Base-by-base conservation (phyloP, 768 basidiomycete species). In the Filobasidium wieringae region DNA sequence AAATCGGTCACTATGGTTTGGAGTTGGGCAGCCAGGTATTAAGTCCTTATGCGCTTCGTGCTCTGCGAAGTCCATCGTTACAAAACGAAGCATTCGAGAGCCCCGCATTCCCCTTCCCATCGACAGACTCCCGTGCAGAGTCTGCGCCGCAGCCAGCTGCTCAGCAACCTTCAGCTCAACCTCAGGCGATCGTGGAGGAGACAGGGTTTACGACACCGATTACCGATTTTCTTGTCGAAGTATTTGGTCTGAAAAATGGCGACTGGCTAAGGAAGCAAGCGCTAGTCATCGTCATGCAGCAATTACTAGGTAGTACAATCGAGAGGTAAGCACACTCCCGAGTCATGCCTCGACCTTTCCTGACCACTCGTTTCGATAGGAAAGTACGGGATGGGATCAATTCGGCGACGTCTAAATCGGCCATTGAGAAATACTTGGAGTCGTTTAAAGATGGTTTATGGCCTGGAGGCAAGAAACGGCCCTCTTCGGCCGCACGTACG, bases 191-290 rank as follows among this genome's bases (percentile, higher is more conserved):
- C 34, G 85, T 88, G 22, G 90, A 88, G 33, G 93, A 95, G 72
- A 87, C 86, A 1, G 90, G 86, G 58, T 97, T 97, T 72, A 88
- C 90, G 1, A 83, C 85, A 0, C 92, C 95, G 0, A 95, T 97
- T 36, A 93, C 90, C 66, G 92, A 99, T 67, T 76, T 99, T 27
- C 79, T 96, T 45, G 79, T 97, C 53, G 88, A 92, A 12, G 79
- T 96, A 9, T 97, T 99, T 65, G 92, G 95, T 72, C 80, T 97
- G 17, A 84, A 95, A 75, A 90, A 88, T 78, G 91, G 92, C 67
- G 95, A 93, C 65, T 99, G 95, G 95, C 77, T 97, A 27, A 80
- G 93, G 53, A 78, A 88, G 19, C 95, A 97, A 70, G 92, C 95
- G 1, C 89, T 95, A 64, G 87, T 97, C 14, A 88, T 97, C 52